Conservation (phyloP, 176 grass and related monocot species). For the Leersia perrieri region DNA sequence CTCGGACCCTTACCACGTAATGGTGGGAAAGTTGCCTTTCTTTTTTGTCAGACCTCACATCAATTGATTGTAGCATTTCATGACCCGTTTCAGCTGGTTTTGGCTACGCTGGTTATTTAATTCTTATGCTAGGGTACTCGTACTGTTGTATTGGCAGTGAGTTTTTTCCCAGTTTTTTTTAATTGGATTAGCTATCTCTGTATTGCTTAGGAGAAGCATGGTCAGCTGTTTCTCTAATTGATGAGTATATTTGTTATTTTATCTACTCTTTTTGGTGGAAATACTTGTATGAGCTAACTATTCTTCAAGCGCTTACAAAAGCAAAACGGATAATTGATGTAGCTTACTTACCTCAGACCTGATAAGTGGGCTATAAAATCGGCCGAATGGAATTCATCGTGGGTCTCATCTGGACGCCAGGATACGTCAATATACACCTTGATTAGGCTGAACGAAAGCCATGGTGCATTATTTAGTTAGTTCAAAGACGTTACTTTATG, state of each 20-base stretch:
- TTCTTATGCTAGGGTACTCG: conserved; percentile 33
- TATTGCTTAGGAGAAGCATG: neutral
- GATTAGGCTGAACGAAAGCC: too few relatives aligned
- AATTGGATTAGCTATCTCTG: neutral
- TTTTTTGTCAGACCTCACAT: neutral
- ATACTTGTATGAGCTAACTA: too few relatives aligned
- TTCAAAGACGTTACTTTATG: too few relatives aligned
- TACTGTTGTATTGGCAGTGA: conserved; percentile 40
- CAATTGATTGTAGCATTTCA: conserved; percentile 1
- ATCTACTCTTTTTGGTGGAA: neutral
- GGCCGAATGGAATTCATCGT: too few relatives aligned
- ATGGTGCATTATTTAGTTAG: too few relatives aligned
- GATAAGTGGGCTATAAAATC: too few relatives aligned
- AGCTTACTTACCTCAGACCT: too few relatives aligned
- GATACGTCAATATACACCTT: too few relatives aligned
- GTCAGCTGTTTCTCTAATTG: neutral
- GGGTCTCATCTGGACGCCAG: too few relatives aligned
- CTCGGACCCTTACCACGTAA: neutral
- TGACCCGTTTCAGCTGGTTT: neutral
- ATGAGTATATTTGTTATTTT: neutral
- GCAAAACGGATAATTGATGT: too few relatives aligned
- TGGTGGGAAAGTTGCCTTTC: neutral
- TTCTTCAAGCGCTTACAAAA: too few relatives aligned
- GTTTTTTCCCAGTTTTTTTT: neutral
- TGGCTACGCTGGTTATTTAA: neutral